A percentile compares a stretch with the other conserved stretches of the same genome.
phyloP scores from a whole-genome alignment of 2,329 filamentous ascomycete genomes.

The Clarireedia sp. region DNA sequence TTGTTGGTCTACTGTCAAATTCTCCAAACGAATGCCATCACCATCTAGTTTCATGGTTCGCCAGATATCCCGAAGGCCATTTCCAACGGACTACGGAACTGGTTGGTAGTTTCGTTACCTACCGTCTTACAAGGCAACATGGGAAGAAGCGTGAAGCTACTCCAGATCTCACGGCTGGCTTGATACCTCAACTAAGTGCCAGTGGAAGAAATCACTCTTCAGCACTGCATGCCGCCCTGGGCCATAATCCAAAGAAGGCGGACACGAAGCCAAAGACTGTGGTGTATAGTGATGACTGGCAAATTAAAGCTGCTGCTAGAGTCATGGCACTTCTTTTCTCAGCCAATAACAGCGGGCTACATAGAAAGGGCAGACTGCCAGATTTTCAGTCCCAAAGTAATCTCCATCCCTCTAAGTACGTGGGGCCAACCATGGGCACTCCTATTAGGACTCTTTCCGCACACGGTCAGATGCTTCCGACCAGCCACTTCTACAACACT shows the following conservation, averaged over 20 bases:
- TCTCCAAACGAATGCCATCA: slow-evolving; percentile 68
- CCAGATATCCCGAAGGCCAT: slow-evolving; percentile 56
- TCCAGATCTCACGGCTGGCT: slow-evolving; percentile 53
- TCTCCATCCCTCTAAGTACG: slow-evolving; percentile 17
- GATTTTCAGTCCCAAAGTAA: slow-evolving; percentile 30
- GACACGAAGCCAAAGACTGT: slow-evolving; percentile 49
- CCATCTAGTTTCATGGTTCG: slow-evolving; percentile 70
- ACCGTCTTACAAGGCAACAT: slow-evolving; percentile 65
- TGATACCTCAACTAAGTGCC: slow-evolving; percentile 61
- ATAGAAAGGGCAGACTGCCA: slow-evolving; percentile 32
- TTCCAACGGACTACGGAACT: slow-evolving; percentile 72
- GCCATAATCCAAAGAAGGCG: slow-evolving; percentile 48
- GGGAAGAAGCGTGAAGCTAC: slow-evolving; percentile 55
- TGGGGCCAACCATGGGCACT: slow-evolving; percentile 1
- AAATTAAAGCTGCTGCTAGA: slow-evolving; percentile 71
- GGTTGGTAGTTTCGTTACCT: slow-evolving; percentile 69
- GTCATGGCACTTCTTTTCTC: slow-evolving; percentile 75
- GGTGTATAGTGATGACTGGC: slow-evolving; percentile 79
- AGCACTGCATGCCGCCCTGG: slow-evolving; percentile 72
- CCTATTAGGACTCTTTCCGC: slow-evolving; percentile 30
- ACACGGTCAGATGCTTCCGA: slow-evolving; percentile 63
- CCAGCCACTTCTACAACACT: slow-evolving; percentile 81
- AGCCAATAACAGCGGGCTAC: slow-evolving; percentile 57
- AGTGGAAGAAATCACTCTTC: slow-evolving; percentile 49
- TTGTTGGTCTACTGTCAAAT: slow-evolving; percentile 73